Evolutionary conservation across 768 basidiomycete genomes (phyloP).

Genomic region (Mycena metata): DNA sequence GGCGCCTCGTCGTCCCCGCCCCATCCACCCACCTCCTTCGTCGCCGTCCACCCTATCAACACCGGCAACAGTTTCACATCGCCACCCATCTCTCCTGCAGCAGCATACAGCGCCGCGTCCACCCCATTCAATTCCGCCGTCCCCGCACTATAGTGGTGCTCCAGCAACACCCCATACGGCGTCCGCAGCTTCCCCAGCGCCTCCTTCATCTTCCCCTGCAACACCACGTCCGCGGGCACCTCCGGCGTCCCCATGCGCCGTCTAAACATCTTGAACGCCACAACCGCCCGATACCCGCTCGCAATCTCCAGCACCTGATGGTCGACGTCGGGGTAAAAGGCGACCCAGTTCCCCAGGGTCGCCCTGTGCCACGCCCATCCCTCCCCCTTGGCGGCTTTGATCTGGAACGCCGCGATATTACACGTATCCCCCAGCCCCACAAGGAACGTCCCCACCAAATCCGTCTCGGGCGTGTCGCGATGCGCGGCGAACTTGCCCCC

Average conservation of each 20-base stretch:
- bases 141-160: constrained; percentile 45
- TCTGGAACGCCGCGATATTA: too few relatives aligned
- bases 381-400: too few relatives aligned
- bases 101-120: constrained; percentile 39
- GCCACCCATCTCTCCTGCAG: constrained; percentile 21
- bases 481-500: constrained; percentile 46
- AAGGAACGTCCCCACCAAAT: constrained; percentile 50
- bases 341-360: constrained; percentile 40
- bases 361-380: too few relatives aligned
- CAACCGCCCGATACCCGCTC: constrained; percentile 44
- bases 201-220: constrained; percentile 20
- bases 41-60: constrained; percentile 38
- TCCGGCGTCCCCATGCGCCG: constrained; percentile 13
- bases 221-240: constrained; percentile 6
- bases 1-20: too few relatives aligned
- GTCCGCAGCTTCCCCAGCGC: constrained; percentile 25
- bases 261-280: constrained; percentile 49
- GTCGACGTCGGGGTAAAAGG: constrained; percentile 50
- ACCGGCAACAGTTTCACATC: constrained; percentile 35
- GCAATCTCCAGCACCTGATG: constrained; percentile 38
- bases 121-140: constrained; percentile 41
- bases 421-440: constrained; percentile 46
- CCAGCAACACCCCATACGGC: constrained; percentile 45
- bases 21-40: too few relatives aligned
- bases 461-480: constrained; percentile 46